Base-by-base conservation (phyloP, 306 rosid genomes). In the Cicer pinnatifidum region DNA sequence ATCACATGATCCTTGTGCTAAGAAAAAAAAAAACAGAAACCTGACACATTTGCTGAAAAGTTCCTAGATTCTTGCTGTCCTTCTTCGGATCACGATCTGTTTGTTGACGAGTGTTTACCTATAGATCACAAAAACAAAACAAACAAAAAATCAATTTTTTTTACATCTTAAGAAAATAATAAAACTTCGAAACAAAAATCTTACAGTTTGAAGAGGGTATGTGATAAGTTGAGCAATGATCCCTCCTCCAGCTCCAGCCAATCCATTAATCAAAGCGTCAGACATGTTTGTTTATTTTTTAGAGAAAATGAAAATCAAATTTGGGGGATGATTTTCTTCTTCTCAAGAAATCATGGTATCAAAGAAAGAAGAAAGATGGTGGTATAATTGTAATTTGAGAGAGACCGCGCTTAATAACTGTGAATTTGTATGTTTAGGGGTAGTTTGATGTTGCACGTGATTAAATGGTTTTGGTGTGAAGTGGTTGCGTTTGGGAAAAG, bases 221-320 rank as follows among this genome's bases (percentile, higher is more conserved):
- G 99, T 91, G 84, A 94, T 88, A 77, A 94, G 91, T 83, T 94
- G 97, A 35, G 99, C 97, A 56, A 94, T 91, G 94, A 94, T 91
- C 85, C 97, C 99, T 40, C 96, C 99, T 11, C 97, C 97, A 67
- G 96, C 99, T 62, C 99, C 99, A 63, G 97, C 92, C 61, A 94
- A 72, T 1, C 97, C 99, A 84, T 91, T 94, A 88, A 94, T 94
- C 93, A 91, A 76, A 58, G 97, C 99, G 80, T 91, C 97, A 10
- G 97, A 94, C 99, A 94, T 94, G 45, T 69, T 81, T 68, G 23
- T n/a, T 71, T 80, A 73, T 41, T 17, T 57, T 46, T 73, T 60
- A 43, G 46, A 69, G 63, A 67, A 57, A 82, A 78, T 19, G 20
- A 56, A 79, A 76, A 58, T 51, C 41, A 19, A 3, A 1, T 10